Base-by-base conservation (phyloP, 1,139 yeast genomes). In the Trichomonascaceae sp. region DNA sequence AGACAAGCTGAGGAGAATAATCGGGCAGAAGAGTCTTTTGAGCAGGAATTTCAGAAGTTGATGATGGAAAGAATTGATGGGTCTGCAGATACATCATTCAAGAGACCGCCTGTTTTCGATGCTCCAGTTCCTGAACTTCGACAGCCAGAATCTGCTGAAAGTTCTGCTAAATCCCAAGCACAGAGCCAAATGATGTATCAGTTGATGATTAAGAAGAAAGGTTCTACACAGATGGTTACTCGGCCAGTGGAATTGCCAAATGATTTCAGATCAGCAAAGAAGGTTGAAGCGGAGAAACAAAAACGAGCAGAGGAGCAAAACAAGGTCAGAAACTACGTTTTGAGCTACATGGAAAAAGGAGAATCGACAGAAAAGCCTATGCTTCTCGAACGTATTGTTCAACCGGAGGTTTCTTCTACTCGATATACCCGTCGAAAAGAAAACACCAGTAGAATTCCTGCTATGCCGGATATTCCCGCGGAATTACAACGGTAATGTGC, bases 41-140 rank as follows among this genome's bases (percentile, higher is more conserved):
- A 62, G 43, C 51, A 55, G 39, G 45, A 70, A 50, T 70, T 71
- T 52, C 63, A 68, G 38, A 58, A 57, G 52, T 57, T 71, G 52
- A 64, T 71, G 69, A 53, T 64, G 10, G 72, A 68, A 45, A 58
- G 73, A 20, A 55, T 63, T 22, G 66, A 61, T 39, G 51, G 45
- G 58, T 6, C 44, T 15, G 45, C 32, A 18, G 30, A 49, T 6
- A 22, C 47, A 19, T 15, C 32, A 1, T 17, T n/a, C 24, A 39
- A 48, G 27, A 48, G 30, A n/a, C 38, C 13, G 19, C 24, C 45
- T 15, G 22, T 32, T 5, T 48, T 45, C 22, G 49, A 52, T 44
- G 50, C 46, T 46, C 41, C 56, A 19, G 27, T 48, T 8, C 48
- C 53, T 17, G 38, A 55, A 13, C 24, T 41, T 5, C 27, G 20